Evolutionary conservation across 495 filamentous ascomycete species (phyloP), one percentile per base, ranked within the genome.

Genomic region (Aspergillus bertholletiae): DNA sequence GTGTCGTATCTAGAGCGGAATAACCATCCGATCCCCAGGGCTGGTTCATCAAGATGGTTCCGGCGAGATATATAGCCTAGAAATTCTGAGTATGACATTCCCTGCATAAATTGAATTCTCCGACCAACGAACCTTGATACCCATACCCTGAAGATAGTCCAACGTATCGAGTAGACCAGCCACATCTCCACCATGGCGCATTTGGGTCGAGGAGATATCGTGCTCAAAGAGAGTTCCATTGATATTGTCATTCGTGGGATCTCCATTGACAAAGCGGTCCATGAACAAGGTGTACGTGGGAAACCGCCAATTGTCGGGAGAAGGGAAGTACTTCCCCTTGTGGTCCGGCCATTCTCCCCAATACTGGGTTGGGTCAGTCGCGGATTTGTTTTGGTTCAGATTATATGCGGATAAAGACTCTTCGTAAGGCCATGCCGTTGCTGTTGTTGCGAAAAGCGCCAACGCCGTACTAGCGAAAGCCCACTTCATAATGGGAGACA

Each of bases 141-240:
- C 87, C 83, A 88, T 84, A 35, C 87, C 87, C 48, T 86, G 84
- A 35, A 90, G 63, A 68, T 90, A 90, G 58, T 90, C 87, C 52
- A 90, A 67, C 15, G 81, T 84, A 57, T 86, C 82, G 50, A 81
- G 49, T 22, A 90, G 41, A 7, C 87, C 87, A 21, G 72, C 73
- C n/a, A 87, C 72, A 64, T 90, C 87, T 21, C 87, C 87, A 24
- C 87, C 87, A 72, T 87, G 82, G n/a, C 87, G 83, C 67, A 89
- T 79, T 65, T 88, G 86, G 47, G 80, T 90, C 50, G 79, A 81
- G 53, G 74, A 74, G 23, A 82, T 57, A 65, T 89, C 86, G 59
- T 87, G 84, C 64, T 90, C 87, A 62, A 81, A 89, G 5, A 77
- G 49, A 0, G 86, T 89, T 1, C 75, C 83, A 63, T 90, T 89